Percentiles rank a stretch among this genome's conserved stretches.
These are phyloP conservation scores for Raphanus raphanistrum DNA, from an alignment of 345 rosid species.

Conservation along the genomic window DNA sequence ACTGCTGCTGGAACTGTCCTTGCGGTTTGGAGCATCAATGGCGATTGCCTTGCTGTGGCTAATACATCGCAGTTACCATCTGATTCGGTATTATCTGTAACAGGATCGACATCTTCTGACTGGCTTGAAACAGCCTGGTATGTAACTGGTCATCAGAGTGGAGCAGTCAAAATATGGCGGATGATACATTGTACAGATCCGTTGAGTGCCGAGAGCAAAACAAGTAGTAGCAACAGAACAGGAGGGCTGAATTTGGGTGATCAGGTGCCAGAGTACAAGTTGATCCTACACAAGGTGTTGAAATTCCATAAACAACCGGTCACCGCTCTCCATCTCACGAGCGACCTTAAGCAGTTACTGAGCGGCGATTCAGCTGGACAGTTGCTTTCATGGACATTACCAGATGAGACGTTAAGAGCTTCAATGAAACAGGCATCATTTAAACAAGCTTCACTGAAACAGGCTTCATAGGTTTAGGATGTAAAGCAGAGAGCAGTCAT, in stretches of 20 bases:
- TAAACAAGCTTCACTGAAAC: slow-evolving; percentile 34
- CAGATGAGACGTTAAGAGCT: slow-evolving; percentile 70
- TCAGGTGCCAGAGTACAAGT: slow-evolving; percentile 70
- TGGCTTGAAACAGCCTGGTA: slow-evolving; percentile 95
- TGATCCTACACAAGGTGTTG: slow-evolving; percentile 77
- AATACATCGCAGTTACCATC: slow-evolving; percentile 97
- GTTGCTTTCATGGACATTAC: slow-evolving; percentile 81
- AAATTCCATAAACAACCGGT: slow-evolving; percentile 87
- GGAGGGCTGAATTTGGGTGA: slow-evolving; percentile 62
- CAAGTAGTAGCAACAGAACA: slow-evolving; percentile 45
- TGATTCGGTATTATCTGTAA: slow-evolving; percentile 84
- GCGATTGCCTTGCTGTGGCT: slow-evolving; percentile 89
- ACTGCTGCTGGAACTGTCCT: slow-evolving; percentile 95
- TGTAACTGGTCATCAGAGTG: slow-evolving; percentile 98
- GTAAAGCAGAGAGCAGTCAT: slow-evolving; percentile 26
- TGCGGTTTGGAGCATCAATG: slow-evolving; percentile 97
- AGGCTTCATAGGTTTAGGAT: slow-evolving; percentile 25
- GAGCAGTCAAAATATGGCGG: slow-evolving; percentile 94
- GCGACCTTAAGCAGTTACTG: slow-evolving; percentile 84
- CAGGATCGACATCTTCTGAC: slow-evolving; percentile 80
- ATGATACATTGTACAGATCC: slow-evolving; percentile 74
- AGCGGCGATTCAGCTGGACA: slow-evolving; percentile 92
- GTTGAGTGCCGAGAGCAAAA: slow-evolving; percentile 50
- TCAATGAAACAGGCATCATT: slow-evolving; percentile 41
- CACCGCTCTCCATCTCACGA: slow-evolving; percentile 75